Base-by-base conservation (phyloP, 495 filamentous ascomycete genomes). In the Amphirosellinia nigrospora region DNA sequence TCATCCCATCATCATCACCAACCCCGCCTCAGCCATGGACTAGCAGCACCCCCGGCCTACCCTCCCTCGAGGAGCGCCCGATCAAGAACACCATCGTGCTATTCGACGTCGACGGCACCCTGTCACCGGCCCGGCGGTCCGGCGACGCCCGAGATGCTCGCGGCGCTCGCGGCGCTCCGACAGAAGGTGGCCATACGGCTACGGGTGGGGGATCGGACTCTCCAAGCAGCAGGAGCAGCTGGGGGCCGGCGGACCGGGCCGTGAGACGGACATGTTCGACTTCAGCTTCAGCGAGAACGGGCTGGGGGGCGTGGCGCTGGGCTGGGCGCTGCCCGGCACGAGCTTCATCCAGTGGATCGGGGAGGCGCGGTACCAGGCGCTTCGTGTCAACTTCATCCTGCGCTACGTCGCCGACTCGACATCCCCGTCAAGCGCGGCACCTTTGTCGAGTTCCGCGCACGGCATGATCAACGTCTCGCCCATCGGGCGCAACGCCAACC, bases 231-330 rank as follows among this genome's bases (percentile, higher is more conserved):
- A 98, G 79, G 96, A 99, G 79, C 96, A 99, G 80, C 89, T 98
- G 32, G 94, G 93, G n/a, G n/a, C n/a, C 75, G 84, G 85, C 2
- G 66, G 68, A 72, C 38, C 84, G 91, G 58, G 79, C 88, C 75
- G 93, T 94, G 9, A n/a, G n/a, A 93, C 89, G 7, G 79, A 87
- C 48, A 88, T 98, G 68, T 99, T 98, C 83, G 95, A 98, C 83
- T 98, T 93, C 83, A 95, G 92, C 85, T 98, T 98, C 84, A 82
- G 93, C 64, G 95, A 98, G 83, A 98, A 98, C 82, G 95, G 96
- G 2, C 88, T 99, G 68, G 94, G 91, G 0, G 95, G 94, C n/a
- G 96, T 85, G 84, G 93, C 92, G 72, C 77, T 93, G 74, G 95
- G 95, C 70, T 77, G 87, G 73, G 83, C 85, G 61, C 86, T 99